Evolutionary conservation across 805 yeast species (phyloP), one percentile per base, ranked within the genome.

Genomic region (Candida taoyuanica): DNA sequence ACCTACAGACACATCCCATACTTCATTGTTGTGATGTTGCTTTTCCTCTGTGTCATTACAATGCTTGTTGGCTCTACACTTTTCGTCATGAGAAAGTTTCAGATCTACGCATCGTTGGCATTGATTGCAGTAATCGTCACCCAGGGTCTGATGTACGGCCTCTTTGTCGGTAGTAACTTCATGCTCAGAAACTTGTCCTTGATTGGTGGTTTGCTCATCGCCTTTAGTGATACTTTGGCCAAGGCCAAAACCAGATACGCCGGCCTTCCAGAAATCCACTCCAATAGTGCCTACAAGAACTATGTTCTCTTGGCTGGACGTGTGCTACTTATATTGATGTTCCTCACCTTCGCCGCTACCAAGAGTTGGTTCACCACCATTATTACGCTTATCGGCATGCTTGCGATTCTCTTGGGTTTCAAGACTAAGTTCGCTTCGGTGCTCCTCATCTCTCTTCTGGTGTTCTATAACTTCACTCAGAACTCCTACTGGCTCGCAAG

Each of bases 61-160:
- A 91, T 91, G 98, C 47, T 76, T 20, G 58, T 61, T 26, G 89
- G 93, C 7, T 81, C 96, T 6, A 70, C 81, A 15, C 61, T 81
- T 49, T 76, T 91, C 46, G 74, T 89, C 31, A 57, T 79, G 50
- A 75, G 88, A 58, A 81, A 77, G 58, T 71, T 76, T 43, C 74
- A 85, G 16, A 75, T 76, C 34, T 69, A 76, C 47, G 87, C 96
- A 7, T 80, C 94, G 5, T 71, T 74, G 31, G 73, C 80, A 1
- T 71, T 91, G 48, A 63, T 82, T 29, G 68, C 71, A 6, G 91
- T 88, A 46, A 85, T 91, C 24, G 55, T 86, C 13, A 60, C 79
- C 31, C 98, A 91, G 67, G 96, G 96, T 5, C 48, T 89, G 12
- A 84, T 84, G 43, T 91, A 91, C 58, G 98, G 98, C 5, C 70